Evolutionary conservation across 2,329 filamentous ascomycete species (phyloP).

Genomic region (Fusarium kyushuense): DNA sequence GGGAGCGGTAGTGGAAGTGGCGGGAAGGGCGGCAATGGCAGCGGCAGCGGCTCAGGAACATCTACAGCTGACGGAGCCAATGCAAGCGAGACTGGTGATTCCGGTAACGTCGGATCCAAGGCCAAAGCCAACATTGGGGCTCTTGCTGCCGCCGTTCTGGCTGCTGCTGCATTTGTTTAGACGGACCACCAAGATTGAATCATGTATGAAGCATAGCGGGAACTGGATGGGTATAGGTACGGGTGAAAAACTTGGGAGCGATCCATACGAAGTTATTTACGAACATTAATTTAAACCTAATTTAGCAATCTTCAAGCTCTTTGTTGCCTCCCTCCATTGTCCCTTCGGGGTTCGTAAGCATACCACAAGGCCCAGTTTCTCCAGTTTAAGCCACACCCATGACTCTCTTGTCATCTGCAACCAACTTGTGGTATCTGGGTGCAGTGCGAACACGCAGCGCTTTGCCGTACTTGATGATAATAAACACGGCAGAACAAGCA

Average conservation of each 20-base stretch:
- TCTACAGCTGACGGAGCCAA: constrained; percentile 12
- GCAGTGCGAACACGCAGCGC: constrained; percentile 38
- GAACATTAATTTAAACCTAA: constrained; percentile 17
- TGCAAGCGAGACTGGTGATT: constrained; percentile 16
- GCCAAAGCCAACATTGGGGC: constrained; percentile 14
- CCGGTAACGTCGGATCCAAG: constrained; percentile 25
- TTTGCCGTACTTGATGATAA: constrained; percentile 63
- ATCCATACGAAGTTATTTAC: constrained; percentile 14
- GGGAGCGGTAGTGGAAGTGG: not conserved
- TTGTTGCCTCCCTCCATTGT: not conserved
- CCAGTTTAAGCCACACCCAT: not conserved
- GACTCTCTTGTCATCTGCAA: constrained; percentile 13
- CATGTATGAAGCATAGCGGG: constrained; percentile 3
- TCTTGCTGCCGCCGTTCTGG: constrained; percentile 23
- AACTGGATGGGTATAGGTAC: not conserved
- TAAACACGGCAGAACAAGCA: constrained; percentile 56
- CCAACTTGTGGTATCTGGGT: constrained; percentile 30
- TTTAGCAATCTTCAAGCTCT: not conserved
- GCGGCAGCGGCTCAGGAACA: constrained; percentile 4
- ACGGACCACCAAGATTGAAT: no score
- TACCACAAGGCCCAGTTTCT: no score
- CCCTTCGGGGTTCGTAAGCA: no score
- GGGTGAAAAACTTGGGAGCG: not conserved
- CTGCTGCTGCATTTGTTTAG: constrained; percentile 15
- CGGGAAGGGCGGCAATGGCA: not conserved